Conservation (phyloP, 176 grass and related monocot genomes). For the Guadua angustifolia region DNA sequence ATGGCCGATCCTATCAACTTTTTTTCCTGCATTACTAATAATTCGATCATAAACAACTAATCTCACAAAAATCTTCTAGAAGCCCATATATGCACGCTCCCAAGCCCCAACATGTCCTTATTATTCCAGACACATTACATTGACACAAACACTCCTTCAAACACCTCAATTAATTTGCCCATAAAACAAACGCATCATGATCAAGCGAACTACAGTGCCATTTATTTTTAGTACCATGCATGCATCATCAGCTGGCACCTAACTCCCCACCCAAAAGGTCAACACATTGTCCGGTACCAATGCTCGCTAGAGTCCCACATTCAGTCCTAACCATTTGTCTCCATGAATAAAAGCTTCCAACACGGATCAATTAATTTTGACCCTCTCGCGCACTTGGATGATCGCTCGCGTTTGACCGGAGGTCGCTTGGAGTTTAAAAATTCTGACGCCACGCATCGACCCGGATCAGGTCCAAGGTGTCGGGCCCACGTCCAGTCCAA, state of each 20-base stretch:
- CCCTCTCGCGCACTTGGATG: conserved; percentile 26
- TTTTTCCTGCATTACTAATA: background rate
- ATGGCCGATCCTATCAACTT: background rate
- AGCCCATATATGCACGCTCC: conserved; percentile 21
- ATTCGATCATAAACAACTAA: background rate
- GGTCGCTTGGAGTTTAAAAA: conserved; percentile 27
- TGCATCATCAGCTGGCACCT: conserved; percentile 36
- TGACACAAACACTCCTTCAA: conserved; percentile 20
- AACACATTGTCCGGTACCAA: conserved; percentile 26
- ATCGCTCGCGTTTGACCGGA: conserved; percentile 42
- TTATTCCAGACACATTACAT: too few relatives aligned
- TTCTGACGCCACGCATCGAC: conserved; percentile 2
- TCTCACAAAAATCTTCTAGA: conserved; percentile 33
- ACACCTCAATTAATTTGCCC: background rate
- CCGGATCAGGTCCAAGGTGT: conserved; percentile 45
- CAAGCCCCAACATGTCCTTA: background rate
- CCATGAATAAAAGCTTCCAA: conserved; percentile 18
- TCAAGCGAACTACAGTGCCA: conserved; percentile 3
- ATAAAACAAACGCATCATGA: background rate
- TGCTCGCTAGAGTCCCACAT: conserved; percentile 24
- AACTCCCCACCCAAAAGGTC: conserved; percentile 14
- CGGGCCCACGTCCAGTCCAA: conserved; percentile 22
- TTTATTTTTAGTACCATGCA: background rate
- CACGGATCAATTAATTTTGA: conserved; percentile 36
- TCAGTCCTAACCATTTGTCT: conserved; percentile 41